These are phyloP conservation scores for Bipolaris victoriae DNA, from an alignment of 2,329 filamentous ascomycete species.

Conservation along the genomic window DNA sequence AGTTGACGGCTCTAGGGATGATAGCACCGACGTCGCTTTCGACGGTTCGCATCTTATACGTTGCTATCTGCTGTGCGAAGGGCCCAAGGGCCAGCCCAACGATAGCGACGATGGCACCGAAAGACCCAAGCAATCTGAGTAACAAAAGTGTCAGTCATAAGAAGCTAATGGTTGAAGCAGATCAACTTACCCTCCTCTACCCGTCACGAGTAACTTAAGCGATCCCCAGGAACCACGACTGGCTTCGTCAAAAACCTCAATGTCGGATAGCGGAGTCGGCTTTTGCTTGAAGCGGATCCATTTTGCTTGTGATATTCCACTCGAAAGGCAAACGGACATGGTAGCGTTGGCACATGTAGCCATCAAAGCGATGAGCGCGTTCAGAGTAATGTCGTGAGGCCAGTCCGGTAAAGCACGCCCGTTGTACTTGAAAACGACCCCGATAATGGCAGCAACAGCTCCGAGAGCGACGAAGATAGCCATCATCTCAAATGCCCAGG, in stretches of 20 bases:
- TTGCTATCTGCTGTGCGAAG: conserved; percentile 22
- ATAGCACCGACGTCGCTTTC: conserved; percentile 18
- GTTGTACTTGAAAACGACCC: conserved; percentile 18
- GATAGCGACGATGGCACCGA: conserved; percentile 19
- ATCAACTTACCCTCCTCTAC: conserved; percentile 16
- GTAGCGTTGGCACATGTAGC: conserved; percentile 22
- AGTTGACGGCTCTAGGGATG: conserved; percentile 20
- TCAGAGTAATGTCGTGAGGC: conserved; percentile 22
- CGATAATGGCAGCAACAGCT: conserved; percentile 18
- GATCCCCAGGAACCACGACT: conserved; percentile 22
- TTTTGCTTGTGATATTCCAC: conserved; percentile 22
- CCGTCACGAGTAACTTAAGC: conserved; percentile 14
- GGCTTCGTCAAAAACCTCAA: conserved; percentile 21
- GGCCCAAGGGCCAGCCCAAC: conserved; percentile 19
- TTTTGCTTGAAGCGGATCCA: conserved; percentile 20
- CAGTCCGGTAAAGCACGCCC: conserved; percentile 20
- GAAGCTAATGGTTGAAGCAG: neutral
- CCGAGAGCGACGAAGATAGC: conserved; percentile 13
- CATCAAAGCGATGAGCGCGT: conserved; percentile 22
- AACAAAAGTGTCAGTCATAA: conserved; percentile 5
- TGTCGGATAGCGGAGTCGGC: conserved; percentile 15
- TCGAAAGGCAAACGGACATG: conserved; percentile 20
- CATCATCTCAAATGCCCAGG: conserved; percentile 20
- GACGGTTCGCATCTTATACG: conserved; percentile 18
- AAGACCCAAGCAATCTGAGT: conserved; percentile 16